phyloP scores from a whole-genome alignment of 2,329 filamentous ascomycete genomes.

The Colletotrichum cordylinicola region DNA sequence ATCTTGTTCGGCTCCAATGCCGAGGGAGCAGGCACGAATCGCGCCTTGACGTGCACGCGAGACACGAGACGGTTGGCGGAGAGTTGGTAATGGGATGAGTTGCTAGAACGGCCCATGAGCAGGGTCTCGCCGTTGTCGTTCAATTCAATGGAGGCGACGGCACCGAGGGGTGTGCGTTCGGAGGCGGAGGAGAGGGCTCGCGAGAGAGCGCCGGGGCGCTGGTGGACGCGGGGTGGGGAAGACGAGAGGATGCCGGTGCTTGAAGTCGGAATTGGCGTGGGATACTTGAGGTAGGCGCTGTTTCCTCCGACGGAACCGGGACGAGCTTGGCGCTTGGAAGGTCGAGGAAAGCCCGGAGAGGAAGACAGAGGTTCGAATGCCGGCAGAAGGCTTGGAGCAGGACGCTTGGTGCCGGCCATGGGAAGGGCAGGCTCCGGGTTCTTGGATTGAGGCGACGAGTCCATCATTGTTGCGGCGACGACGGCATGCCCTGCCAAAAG shows the following conservation, averaged over 20 bases:
- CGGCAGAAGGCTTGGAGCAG: slow-evolving; percentile 73
- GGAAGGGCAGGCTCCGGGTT: slow-evolving; percentile 40
- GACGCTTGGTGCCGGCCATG: slow-evolving; percentile 60
- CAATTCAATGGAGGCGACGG: slow-evolving; percentile 83
- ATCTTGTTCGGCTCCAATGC: slow-evolving; percentile 77
- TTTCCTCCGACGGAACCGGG: slow-evolving; percentile 39
- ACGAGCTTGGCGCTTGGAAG: slow-evolving; percentile 70
- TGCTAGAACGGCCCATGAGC: slow-evolving; percentile 91
- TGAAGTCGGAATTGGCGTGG: slow-evolving; percentile 92
- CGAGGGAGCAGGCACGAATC: slow-evolving; percentile 74
- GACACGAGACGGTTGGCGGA: slow-evolving; percentile 93
- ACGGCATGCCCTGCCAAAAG: slow-evolving; percentile 13
- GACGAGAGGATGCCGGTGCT: slow-evolving; percentile 91
- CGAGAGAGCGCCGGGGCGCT: background rate
- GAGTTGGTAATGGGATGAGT: slow-evolving; percentile 93
- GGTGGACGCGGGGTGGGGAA: slow-evolving; percentile 69
- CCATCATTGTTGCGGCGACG: slow-evolving; percentile 36
- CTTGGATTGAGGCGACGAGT: slow-evolving; percentile 44
- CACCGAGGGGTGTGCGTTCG: slow-evolving; percentile 82
- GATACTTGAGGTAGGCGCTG: slow-evolving; percentile 73
- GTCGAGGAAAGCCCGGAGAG: slow-evolving; percentile 73
- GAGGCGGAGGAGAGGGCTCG: slow-evolving; percentile 66
- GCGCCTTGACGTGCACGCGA: slow-evolving; percentile 88
- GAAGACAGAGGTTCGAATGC: slow-evolving; percentile 83
- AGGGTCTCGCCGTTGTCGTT: slow-evolving; percentile 81